Base-by-base conservation (phyloP, 2,329 filamentous ascomycete species). In the Neonectria magnoliae region DNA sequence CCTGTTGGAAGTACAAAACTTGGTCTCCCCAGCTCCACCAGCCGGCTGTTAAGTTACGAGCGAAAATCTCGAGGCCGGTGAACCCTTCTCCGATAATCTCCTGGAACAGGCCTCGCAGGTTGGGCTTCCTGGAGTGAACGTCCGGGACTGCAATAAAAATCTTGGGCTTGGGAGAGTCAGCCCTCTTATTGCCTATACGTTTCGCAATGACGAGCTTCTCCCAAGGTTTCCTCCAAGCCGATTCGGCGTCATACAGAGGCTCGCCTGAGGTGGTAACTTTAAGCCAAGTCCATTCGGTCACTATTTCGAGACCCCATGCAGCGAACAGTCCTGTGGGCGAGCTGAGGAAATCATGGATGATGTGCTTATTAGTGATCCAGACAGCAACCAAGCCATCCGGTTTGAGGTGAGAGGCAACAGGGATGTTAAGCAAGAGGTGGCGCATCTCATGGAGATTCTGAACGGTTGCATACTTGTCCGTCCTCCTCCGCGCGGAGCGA, bases 1-100 rank as follows among this genome's bases (percentile, higher is more conserved):
- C 76, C 64, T 84, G 83, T 73, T 94, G 93, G 71, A 91, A 94
- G 65, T 87, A 87, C 62, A 93, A 77, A 9, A 87, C 90, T 72
- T 95, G 89, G 70, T 94, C 85, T 3, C 93, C 93, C 91, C 91
- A 94, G 29, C 87, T 86, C 85, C 89, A 92, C 92, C 93, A 95
- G 0, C 91, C 91, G 8, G 88, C 84, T 2, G 92, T 93, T 48
- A 93, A 79, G 74, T 91, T 88, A 60, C 93, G 84, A 1, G 92
- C 91, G 79, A 95, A 96, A 2, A 94, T 82, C 77, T 96, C 93
- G n/a, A 94, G 80, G 2, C 86, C 91, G 16, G 76, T 73, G 69
- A 88, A 90, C 2, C 81, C 76, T 3, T 73, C 68, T 0, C 81
- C 81, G 29, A 92, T 72, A n/a, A 89, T 71, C 4, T 83, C 79